These are phyloP conservation scores for Tolypocladium ovalisporum DNA, from an alignment of 2,329 filamentous ascomycete genomes.

Conservation along the genomic window DNA sequence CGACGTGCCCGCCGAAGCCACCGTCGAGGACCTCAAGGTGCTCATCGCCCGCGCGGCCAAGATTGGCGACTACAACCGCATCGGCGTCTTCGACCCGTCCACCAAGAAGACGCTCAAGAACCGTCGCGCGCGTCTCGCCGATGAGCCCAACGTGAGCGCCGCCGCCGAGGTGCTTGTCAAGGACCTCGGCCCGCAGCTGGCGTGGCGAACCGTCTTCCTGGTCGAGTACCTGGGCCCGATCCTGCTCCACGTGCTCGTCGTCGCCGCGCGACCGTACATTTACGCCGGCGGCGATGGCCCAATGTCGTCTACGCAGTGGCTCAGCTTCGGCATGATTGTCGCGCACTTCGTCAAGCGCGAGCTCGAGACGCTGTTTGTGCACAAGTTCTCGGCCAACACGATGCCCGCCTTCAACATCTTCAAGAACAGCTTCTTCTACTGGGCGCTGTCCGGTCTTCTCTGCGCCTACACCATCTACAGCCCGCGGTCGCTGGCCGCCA, in stretches of 20 bases:
- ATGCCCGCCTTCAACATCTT: conserved; percentile 89
- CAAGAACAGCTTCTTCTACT: conserved; percentile 95
- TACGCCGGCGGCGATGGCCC: conserved; percentile 32
- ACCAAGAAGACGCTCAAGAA: conserved; percentile 55
- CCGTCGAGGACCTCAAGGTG: conserved; percentile 49
- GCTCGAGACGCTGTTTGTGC: conserved; percentile 84
- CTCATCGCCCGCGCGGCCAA: conserved; percentile 39
- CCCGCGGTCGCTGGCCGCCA: conserved; percentile 58
- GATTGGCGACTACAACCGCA: conserved; percentile 47
- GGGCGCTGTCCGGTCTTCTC: conserved; percentile 69
- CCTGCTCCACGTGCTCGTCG: conserved; percentile 67
- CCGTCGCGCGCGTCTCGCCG: conserved; percentile 40
- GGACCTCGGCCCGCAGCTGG: conserved; percentile 82
- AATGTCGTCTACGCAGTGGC: conserved; percentile 57
- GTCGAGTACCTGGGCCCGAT: conserved; percentile 92
- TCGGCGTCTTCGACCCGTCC: conserved; percentile 49
- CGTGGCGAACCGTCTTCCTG: conserved; percentile 88
- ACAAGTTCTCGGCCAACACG: conserved; percentile 88
- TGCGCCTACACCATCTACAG: conserved; percentile 79
- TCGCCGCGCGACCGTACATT: conserved; percentile 60
- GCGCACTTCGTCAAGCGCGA: conserved; percentile 93
- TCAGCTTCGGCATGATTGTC: conserved; percentile 63
- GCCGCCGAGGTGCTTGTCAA: conserved; percentile 67
- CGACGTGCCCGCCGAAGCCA: conserved; percentile 37
- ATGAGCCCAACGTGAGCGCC: conserved; percentile 36